A percentile compares a stretch with the other conserved stretches of the same genome.
phyloP scores from a whole-genome alignment of 2,329 filamentous ascomycete genomes.

The Paecilomyces dactylethromorphus region DNA sequence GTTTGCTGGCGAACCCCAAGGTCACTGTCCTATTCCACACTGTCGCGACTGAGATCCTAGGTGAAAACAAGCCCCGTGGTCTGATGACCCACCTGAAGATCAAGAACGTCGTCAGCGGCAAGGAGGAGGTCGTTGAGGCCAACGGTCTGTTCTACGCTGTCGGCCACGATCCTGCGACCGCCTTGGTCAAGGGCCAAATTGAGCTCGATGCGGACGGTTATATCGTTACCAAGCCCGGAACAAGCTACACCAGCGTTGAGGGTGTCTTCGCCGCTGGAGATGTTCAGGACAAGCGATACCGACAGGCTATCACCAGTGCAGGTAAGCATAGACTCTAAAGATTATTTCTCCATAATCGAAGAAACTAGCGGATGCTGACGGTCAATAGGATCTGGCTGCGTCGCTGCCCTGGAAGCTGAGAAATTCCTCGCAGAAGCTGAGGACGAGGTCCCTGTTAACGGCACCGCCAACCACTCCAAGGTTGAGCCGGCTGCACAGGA shows the following conservation, averaged over 20 bases:
- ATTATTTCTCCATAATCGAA: neutral
- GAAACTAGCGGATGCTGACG: conserved; percentile 13
- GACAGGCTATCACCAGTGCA: conserved; percentile 95
- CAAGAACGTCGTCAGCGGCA: conserved; percentile 68
- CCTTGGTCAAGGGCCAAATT: conserved; percentile 84
- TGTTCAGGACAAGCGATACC: conserved; percentile 97
- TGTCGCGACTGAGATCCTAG: conserved; percentile 74
- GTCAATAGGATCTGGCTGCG: conserved; percentile 73
- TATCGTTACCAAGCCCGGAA: conserved; percentile 80
- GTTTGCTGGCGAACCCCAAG: conserved; percentile 77
- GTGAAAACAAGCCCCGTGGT: conserved; percentile 65
- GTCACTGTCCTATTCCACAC: conserved; percentile 84
- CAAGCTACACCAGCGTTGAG: conserved; percentile 76
- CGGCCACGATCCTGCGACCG: conserved; percentile 88
- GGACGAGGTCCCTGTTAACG: conserved; percentile 36
- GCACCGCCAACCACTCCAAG: conserved; percentile 42
- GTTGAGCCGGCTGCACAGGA: conserved; percentile 19
- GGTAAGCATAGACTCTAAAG: conserved; percentile 50
- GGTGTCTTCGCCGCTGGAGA: conserved; percentile 96
- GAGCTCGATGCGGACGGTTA: conserved; percentile 87
- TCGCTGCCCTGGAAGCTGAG: conserved; percentile 92
- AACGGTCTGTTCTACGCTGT: conserved; percentile 97
- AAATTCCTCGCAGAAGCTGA: conserved; percentile 81
- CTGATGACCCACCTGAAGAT: conserved; percentile 85
- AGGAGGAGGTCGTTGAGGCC: conserved; percentile 76